A percentile compares a stretch with the other conserved stretches of the same genome.
phyloP scores from a whole-genome alignment of 2,329 filamentous ascomycete species.

The Zarea fungicola region DNA sequence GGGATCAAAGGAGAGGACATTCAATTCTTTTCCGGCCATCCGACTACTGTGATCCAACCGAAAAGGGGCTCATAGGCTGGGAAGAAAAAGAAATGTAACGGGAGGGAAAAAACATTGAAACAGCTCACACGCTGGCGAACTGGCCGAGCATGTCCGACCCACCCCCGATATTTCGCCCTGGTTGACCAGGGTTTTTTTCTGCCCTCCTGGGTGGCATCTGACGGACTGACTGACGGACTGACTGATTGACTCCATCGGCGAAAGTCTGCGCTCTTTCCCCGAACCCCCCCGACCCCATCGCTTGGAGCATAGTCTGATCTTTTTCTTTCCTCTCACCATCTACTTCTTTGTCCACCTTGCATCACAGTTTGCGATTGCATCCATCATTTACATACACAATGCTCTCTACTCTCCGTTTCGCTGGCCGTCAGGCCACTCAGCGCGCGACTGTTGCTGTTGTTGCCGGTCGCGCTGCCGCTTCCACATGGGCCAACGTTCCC shows the following conservation, averaged over 20 bases:
- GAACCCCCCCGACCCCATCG: background rate
- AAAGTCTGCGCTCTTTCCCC: background rate
- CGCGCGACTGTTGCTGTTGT: conserved; percentile 36
- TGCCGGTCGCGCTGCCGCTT: conserved; percentile 55
- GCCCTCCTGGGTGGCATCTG: conserved; percentile 6
- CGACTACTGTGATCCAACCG: no score
- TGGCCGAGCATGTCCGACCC: conserved; percentile 13
- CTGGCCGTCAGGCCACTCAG: conserved; percentile 43
- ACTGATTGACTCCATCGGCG: background rate
- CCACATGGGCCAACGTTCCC: conserved; percentile 84
- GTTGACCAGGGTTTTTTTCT: background rate
- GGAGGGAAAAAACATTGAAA: background rate
- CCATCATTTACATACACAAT: conserved; percentile 34
- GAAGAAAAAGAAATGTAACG: no score
- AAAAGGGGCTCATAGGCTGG: no score
- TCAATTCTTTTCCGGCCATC: no score
- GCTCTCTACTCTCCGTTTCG: conserved; percentile 52
- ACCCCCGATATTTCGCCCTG: conserved; percentile 12
- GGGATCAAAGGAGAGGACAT: no score
- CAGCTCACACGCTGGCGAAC: conserved; percentile 7
- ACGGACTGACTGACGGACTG: no score
- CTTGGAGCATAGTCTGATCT: conserved; percentile 2
- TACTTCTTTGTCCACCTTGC: conserved; percentile 3
- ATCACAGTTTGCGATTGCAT: conserved; percentile 9
- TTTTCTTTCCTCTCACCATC: background rate